phyloP scores from a whole-genome alignment of 352 stramenopile genomes.

The Phytophthora litchii region DNA sequence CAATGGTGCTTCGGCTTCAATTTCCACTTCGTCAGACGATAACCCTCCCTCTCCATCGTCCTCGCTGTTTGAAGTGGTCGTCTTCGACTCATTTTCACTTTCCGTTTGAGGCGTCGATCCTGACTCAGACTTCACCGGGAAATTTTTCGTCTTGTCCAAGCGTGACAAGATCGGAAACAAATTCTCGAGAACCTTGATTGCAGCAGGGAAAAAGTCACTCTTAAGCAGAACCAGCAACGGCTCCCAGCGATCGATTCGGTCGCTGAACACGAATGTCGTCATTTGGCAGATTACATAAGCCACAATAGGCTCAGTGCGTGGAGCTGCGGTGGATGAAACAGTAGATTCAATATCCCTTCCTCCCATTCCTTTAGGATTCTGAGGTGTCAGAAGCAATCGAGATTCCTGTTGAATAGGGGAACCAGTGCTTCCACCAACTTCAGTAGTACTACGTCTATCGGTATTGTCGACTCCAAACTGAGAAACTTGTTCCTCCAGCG shows the following conservation, averaged over 20 bases:
- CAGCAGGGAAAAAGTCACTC: conserved; percentile 58
- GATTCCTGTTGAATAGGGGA: conserved; percentile 44
- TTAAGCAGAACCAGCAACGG: conserved; percentile 80
- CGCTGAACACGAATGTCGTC: conserved; percentile 74
- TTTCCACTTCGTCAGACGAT: conserved; percentile 15
- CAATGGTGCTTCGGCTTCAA: conserved; percentile 2
- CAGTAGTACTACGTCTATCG: not conserved
- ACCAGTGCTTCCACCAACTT: conserved; percentile 33
- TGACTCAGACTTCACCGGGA: not conserved
- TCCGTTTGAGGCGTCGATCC: conserved; percentile 8
- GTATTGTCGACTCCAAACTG: conserved; percentile 17
- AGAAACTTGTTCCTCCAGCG: conserved; percentile 45
- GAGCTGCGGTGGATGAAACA: conserved; percentile 46
- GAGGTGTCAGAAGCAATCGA: conserved; percentile 35
- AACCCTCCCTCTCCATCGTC: conserved; percentile 4
- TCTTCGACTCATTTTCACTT: conserved; percentile 28
- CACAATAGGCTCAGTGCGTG: conserved; percentile 81
- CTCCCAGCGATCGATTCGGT: conserved; percentile 84
- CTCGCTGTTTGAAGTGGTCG: conserved; percentile 25
- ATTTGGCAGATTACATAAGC: conserved; percentile 87
- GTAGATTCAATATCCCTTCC: conserved; percentile 34
- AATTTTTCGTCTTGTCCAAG: conserved; percentile 48
- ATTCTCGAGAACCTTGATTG: conserved; percentile 78
- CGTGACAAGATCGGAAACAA: conserved; percentile 71
- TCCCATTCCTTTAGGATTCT: conserved; percentile 21